A percentile compares a stretch with the other conserved stretches of the same genome.
Evolutionary conservation across 345 rosid genomes (phyloP).

Genomic region (Hibiscus trionum): DNA sequence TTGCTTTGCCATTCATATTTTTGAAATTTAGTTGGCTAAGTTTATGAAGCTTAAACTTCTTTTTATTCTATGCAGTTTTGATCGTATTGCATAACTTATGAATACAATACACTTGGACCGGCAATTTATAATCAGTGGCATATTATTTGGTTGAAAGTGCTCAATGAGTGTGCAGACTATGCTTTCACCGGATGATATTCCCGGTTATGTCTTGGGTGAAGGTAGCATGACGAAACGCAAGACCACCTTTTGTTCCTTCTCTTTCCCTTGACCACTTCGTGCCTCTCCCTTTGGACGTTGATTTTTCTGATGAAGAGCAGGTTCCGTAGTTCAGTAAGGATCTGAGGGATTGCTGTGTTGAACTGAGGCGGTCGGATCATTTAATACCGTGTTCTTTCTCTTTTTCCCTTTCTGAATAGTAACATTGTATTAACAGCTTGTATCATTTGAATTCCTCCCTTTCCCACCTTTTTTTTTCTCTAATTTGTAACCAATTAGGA

Average conservation of each 20-base stretch:
- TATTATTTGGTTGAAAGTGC: not conserved
- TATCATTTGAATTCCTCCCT: not conserved
- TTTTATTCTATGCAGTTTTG: conserved; percentile 32
- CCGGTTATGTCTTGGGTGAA: not conserved
- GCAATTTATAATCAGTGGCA: conserved; percentile 1
- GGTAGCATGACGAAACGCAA: not conserved
- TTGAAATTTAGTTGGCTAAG: not conserved
- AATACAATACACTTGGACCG: conserved; percentile 10
- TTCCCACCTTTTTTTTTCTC: not conserved
- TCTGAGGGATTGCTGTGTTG: not conserved
- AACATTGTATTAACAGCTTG: not conserved
- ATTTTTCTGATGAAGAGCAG: conserved; percentile 13
- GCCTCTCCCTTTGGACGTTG: conserved; percentile 2
- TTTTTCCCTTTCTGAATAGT: not conserved
- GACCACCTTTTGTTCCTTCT: not conserved
- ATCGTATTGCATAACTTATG: conserved; percentile 27
- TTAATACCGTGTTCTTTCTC: not conserved
- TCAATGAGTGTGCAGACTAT: not conserved
- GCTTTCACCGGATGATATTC: not conserved
- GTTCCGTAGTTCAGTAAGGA: conserved; percentile 11
- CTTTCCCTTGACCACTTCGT: not conserved
- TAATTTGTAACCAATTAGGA: not conserved
- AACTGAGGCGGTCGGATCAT: not conserved
- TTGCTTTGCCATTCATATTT: not conserved
- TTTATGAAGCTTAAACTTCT: conserved; percentile 11